Evolutionary conservation across 257 asterid species (phyloP).

Genomic region (Agastache rugosa): DNA sequence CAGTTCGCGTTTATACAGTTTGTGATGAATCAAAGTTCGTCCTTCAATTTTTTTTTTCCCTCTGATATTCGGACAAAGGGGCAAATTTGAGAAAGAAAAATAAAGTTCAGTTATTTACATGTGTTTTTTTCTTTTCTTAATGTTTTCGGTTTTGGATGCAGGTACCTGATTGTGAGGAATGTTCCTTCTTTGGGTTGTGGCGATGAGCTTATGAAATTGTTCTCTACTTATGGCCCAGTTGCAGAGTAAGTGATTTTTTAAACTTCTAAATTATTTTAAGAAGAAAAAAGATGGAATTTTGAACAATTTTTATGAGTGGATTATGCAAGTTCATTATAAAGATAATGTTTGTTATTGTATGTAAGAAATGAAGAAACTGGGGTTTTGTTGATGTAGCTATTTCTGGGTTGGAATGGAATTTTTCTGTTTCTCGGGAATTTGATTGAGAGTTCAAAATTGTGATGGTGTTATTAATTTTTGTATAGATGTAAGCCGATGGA

Average conservation of each 20-base stretch:
- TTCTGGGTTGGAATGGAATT: conserved; percentile 8
- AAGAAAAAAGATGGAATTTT: background rate
- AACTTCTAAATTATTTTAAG: background rate
- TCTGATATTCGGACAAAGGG: background rate
- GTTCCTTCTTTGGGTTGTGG: conserved; percentile 92
- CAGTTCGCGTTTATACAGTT: conserved; percentile 84
- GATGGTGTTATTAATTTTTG: conserved; percentile 18
- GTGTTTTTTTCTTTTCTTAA: background rate
- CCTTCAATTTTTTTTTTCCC: background rate
- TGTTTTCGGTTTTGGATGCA: conserved; percentile 21
- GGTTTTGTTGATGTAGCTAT: conserved; percentile 3
- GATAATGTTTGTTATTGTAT: background rate
- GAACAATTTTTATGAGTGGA: background rate
- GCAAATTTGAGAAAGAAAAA: background rate
- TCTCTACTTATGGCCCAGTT: conserved; percentile 72
- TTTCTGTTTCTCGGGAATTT: conserved; percentile 8
- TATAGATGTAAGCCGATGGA: conserved; percentile 93
- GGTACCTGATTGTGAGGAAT: conserved; percentile 82
- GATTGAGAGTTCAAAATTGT: background rate
- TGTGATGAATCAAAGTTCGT: conserved; percentile 91
- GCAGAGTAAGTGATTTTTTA: conserved; percentile 59
- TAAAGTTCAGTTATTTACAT: background rate
- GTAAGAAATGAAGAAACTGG: background rate
- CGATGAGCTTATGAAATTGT: conserved; percentile 63
- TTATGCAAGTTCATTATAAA: background rate